A percentile compares a stretch with the other conserved stretches of the same genome.
These are phyloP conservation scores for Vanderwaltozyma polyspora DNA, from an alignment of 805 yeast species.

Conservation along the genomic window DNA sequence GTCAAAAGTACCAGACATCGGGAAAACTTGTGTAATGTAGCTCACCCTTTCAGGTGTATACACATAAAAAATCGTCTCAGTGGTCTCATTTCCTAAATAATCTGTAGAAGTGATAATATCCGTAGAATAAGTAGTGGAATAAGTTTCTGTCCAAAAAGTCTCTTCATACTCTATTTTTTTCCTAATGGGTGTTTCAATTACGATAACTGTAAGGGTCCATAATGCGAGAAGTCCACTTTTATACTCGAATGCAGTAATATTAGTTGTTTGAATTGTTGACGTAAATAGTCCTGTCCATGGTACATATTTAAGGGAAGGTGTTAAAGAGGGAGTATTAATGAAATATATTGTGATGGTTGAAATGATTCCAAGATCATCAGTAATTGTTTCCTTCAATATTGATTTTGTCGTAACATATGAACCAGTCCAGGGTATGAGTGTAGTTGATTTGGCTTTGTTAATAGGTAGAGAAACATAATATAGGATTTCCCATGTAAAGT, in stretches of 20 bases:
- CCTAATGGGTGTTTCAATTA: not conserved
- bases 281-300: not conserved
- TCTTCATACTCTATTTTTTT: not conserved
- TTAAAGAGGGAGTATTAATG: not conserved
- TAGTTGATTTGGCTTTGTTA: not conserved
- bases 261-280: not conserved
- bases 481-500: too few species aligned
- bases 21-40: not conserved
- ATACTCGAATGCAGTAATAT: not conserved
- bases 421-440: not conserved
- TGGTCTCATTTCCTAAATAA: not conserved
- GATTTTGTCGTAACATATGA: not conserved
- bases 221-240: too few species aligned
- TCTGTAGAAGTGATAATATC: not conserved
- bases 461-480: not conserved
- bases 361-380: not conserved
- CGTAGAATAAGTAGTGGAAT: slow-evolving; percentile 1
- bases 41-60: slow-evolving; percentile 1
- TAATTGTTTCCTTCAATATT: not conserved
- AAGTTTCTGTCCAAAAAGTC: not conserved
- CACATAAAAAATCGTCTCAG: slow-evolving; percentile 3
- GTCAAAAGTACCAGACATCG: not conserved
- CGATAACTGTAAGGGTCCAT: not conserved
- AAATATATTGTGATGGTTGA: not conserved
- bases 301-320: not conserved